A percentile compares a stretch with the other conserved stretches of the same genome.
phyloP scores from a whole-genome alignment of 257 asterid genomes.

The Salvia rosmarinus region DNA sequence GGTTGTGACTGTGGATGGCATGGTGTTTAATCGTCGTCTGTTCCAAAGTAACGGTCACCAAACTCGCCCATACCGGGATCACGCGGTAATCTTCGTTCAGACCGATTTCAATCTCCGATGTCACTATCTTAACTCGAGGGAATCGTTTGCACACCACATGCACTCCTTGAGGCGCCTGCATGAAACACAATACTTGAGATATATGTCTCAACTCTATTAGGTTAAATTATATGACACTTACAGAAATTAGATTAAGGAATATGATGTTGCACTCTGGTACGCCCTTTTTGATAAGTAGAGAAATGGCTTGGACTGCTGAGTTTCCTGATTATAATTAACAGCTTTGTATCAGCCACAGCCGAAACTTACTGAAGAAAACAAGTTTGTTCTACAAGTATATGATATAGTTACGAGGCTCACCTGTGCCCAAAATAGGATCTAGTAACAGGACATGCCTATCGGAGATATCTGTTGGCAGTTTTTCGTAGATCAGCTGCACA shows the following conservation, averaged over 20 bases:
- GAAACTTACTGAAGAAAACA: neutral
- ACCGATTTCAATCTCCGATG: constrained; percentile 96
- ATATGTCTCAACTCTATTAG: neutral
- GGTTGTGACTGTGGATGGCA: neutral
- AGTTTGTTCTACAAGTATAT: no score
- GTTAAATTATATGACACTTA: constrained; percentile 39
- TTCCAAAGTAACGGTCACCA: constrained; percentile 94
- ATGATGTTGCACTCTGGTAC: constrained; percentile 93
- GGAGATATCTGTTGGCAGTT: constrained; percentile 85
- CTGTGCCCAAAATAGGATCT: constrained; percentile 98
- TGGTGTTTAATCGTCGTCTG: constrained; percentile 74
- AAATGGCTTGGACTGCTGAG: constrained; percentile 93
- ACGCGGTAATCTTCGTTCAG: constrained; percentile 84
- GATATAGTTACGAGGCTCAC: constrained; percentile 45
- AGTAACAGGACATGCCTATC: constrained; percentile 91
- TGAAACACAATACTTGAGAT: constrained; percentile 1
- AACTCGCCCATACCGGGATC: constrained; percentile 97
- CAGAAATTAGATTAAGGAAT: constrained; percentile 95
- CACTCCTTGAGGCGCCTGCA: constrained; percentile 97
- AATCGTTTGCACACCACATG: constrained; percentile 89
- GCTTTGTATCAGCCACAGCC: no score
- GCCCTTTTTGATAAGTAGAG: constrained; percentile 84
- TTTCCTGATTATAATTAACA: constrained; percentile 58
- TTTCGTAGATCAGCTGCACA: constrained; percentile 90
- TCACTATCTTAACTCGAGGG: constrained; percentile 94